Evolutionary conservation across 2,329 filamentous ascomycete genomes (phyloP).

Genomic region (Pseudogymnoascus sp.): DNA sequence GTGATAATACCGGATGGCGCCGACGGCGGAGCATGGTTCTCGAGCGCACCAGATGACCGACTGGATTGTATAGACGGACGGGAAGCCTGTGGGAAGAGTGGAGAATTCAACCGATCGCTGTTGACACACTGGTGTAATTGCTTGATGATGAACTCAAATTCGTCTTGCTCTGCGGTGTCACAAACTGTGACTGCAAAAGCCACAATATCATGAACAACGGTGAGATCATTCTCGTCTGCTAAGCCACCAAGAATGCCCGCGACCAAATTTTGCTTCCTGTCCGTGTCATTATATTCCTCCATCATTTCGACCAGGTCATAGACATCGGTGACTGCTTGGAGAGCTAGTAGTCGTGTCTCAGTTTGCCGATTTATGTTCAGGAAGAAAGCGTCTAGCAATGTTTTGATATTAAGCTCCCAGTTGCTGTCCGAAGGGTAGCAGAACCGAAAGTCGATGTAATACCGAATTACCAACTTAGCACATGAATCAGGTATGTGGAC

Average conservation of each 20-base stretch:
- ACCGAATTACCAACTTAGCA: constrained; percentile 54
- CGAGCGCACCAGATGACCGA: background rate
- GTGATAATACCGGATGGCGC: constrained; percentile 64
- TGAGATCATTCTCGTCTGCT: constrained; percentile 52
- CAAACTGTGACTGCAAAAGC: constrained; percentile 57
- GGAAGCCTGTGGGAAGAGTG: constrained; percentile 27
- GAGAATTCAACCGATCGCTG: constrained; percentile 36
- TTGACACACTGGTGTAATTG: constrained; percentile 43
- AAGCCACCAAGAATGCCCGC: constrained; percentile 53
- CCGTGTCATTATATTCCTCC: constrained; percentile 48
- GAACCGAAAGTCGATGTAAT: constrained; percentile 60
- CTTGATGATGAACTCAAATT: constrained; percentile 52
- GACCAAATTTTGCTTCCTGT: constrained; percentile 50
- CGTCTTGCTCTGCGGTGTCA: constrained; percentile 45
- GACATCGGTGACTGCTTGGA: constrained; percentile 48
- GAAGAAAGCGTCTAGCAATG: constrained; percentile 56
- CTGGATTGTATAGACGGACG: constrained; percentile 11
- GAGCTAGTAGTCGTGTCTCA: constrained; percentile 51
- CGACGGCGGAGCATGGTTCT: constrained; percentile 14
- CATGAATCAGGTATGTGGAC: constrained; percentile 55
- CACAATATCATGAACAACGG: constrained; percentile 56
- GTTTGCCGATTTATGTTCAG: constrained; percentile 52
- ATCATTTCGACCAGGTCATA: constrained; percentile 40
- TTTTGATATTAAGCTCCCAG: constrained; percentile 56
- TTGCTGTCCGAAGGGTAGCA: constrained; percentile 62